Conservation (phyloP, 2,329 filamentous ascomycete genomes). For the Trichoderma sp. region DNA sequence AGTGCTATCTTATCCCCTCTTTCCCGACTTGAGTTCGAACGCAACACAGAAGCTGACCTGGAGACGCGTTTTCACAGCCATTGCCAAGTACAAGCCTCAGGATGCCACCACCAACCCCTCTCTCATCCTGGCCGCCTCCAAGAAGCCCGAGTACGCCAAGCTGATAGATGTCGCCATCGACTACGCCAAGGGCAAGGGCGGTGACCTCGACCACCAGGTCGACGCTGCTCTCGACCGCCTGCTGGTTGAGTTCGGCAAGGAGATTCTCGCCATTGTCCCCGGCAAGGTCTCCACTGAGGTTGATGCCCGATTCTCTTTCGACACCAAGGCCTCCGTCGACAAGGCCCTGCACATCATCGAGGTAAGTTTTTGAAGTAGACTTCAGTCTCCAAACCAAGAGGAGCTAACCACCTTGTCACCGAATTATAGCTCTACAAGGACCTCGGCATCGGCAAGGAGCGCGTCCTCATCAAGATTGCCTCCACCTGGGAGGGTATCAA, state of each 20-base stretch:
- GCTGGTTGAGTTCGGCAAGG: slow-evolving; percentile 94
- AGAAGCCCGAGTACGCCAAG: slow-evolving; percentile 94
- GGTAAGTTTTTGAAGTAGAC: slow-evolving; percentile 48
- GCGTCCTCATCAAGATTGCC: slow-evolving; percentile 96
- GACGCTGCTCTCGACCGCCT: slow-evolving; percentile 89
- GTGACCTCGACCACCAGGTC: slow-evolving; percentile 73
- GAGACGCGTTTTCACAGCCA: slow-evolving; percentile 58
- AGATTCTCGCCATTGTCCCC: slow-evolving; percentile 95
- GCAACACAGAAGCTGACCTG: slow-evolving; percentile 26
- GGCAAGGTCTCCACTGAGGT: slow-evolving; percentile 99
- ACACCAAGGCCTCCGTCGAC: slow-evolving; percentile 84
- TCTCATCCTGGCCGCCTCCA: slow-evolving; percentile 94
- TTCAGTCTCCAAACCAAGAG: too few relatives aligned
- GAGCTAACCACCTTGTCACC: slow-evolving; percentile 10
- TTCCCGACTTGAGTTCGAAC: background rate
- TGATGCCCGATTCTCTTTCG: slow-evolving; percentile 92
- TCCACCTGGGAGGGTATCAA: slow-evolving; percentile 99
- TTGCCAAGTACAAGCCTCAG: slow-evolving; percentile 99
- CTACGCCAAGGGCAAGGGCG: slow-evolving; percentile 76
- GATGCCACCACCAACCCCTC: slow-evolving; percentile 99
- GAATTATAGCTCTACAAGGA: slow-evolving; percentile 80
- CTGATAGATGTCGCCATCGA: slow-evolving; percentile 82
- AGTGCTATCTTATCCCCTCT: background rate
- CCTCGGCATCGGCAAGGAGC: slow-evolving; percentile 87
- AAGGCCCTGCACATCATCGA: slow-evolving; percentile 98